Evolutionary conservation across 768 basidiomycete species (phyloP), one percentile per base, ranked within the genome.

Genomic region (Xerocomellus dryophilus): DNA sequence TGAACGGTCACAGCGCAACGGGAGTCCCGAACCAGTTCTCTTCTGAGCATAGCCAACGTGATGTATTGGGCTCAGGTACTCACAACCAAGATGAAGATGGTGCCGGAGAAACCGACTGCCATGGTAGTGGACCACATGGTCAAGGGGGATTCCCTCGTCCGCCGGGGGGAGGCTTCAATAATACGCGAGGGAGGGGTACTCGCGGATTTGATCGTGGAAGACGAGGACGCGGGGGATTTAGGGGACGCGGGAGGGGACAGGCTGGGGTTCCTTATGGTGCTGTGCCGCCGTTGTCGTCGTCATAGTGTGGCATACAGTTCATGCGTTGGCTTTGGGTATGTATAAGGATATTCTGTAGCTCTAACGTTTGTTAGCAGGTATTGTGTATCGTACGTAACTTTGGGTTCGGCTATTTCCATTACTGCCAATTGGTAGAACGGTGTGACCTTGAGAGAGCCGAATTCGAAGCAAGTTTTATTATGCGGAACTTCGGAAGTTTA

Each of bases 161-260:
- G 0, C 25, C 64, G 9, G 57, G 68, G 11, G 68, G 72, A 21
- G 57, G 64, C 5, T 65, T 65, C 27, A 14, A 31, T 51, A 31
- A 44, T 21, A 36, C 46, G 14, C 67, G 74, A 38, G 74, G 74
- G 38, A 63, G 76, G 9, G 74, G 29, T 3, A 29, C 29, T 29
- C 29, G 10, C 29, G 29, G 70, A n/a, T 67, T 61, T n/a, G 70
- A 71, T 36, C 70, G 74, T 20, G 73, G 67, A 15, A 66, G 63
- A 32, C 61, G 70, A 0, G 71, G 73, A 42, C 63, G 67, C 17
- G 58, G 71, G 44, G 57, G 67, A 38, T 60, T 49, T 38, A 61
- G 75, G 41, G 74, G 70, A 34, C 59, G 74, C 4, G 75, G 67
- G 29, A 61, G 73, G 36, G 70, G 50, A 0, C 25, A 25, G 1